Evolutionary conservation across 2,329 filamentous ascomycete genomes (phyloP), one percentile per base, ranked within the genome.

Genomic region (Orbilia oligospora): DNA sequence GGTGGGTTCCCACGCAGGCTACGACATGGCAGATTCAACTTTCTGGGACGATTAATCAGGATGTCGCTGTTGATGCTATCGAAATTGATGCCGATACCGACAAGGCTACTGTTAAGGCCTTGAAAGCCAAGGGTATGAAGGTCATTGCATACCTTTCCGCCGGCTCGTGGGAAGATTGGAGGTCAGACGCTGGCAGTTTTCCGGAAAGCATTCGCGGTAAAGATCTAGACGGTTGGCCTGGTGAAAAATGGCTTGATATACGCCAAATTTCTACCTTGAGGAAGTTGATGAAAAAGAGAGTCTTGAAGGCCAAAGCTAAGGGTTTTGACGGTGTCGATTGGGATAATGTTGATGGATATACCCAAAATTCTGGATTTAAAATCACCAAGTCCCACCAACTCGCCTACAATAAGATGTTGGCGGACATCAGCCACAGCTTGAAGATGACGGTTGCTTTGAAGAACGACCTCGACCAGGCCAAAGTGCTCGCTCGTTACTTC

Each of bases 111-210:
- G 88, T 90, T 58, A 77, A 83, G 3, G 82, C 83, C 3, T 84
- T 91, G n/a, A 87, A 90, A 49, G 78, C 80, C 1, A 82, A 86
- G 30, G 88, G 87, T 8, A 88, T 88, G 82, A 89, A 88, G 79
- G 88, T 92, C 69, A 90, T 93, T 76, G 93, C 91, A 85, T 93
- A 93, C 84, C 93, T 93, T 85, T 91, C 89, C 66, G 91, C 90
- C 0, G 91, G 91, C 0, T 90, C 89, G 5, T 92, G 88, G 81
- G 91, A 93, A 83, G 82, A 89, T 65, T 89, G 87, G 85, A 87
- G 91, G 3, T 84, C 86, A 0, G 91, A 93, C 82, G 86, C 86
- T 18, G 82, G 81, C 33, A 81, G 87, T 2, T 93, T 92, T 82
- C 82, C 84, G 5, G 76, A 85, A 0, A 83, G 84, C 0, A 90